Percentiles rank a stretch among this genome's conserved stretches.
phyloP scores from a whole-genome alignment of 139 green algal genomes.

The Chlorella sp. region DNA sequence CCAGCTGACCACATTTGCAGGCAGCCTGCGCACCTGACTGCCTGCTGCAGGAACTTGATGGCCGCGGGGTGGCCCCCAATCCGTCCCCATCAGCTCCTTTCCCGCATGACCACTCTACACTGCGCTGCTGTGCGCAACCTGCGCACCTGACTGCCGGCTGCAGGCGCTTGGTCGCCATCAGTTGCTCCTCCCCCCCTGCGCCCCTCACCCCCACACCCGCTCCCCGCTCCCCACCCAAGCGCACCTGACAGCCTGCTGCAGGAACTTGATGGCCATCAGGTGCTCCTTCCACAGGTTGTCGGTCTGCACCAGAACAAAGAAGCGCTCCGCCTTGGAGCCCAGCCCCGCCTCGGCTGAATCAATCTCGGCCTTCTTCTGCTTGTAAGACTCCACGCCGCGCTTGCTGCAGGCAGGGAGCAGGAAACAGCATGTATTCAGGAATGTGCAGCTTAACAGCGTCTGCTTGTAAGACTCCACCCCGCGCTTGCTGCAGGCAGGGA shows the following conservation, averaged over 20 bases:
- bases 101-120: background rate
- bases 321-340: constrained; percentile 88
- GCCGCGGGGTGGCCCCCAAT: too few relatives aligned
- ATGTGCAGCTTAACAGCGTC: too few relatives aligned
- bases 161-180: background rate
- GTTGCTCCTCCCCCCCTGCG: too few relatives aligned
- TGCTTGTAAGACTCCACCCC: constrained; percentile 75
- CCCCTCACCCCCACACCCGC: background rate
- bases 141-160: background rate
- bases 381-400: constrained; percentile 76
- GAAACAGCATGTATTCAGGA: too few relatives aligned
- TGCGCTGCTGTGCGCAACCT: background rate
- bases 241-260: constrained; percentile 92
- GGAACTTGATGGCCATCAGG: constrained; percentile 97
- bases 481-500: constrained; percentile 27
- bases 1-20: too few relatives aligned
- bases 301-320: constrained; percentile 91
- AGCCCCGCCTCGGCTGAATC: constrained; percentile 75
- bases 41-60: too few relatives aligned
- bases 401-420: constrained; percentile 16
- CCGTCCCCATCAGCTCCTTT: too few relatives aligned
- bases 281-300: constrained; percentile 99
- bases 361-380: constrained; percentile 78
- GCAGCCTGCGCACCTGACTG: too few relatives aligned
- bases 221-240: background rate